phyloP scores from a whole-genome alignment of 1,139 yeast species.

The Debaryomycetaceae sp. region DNA sequence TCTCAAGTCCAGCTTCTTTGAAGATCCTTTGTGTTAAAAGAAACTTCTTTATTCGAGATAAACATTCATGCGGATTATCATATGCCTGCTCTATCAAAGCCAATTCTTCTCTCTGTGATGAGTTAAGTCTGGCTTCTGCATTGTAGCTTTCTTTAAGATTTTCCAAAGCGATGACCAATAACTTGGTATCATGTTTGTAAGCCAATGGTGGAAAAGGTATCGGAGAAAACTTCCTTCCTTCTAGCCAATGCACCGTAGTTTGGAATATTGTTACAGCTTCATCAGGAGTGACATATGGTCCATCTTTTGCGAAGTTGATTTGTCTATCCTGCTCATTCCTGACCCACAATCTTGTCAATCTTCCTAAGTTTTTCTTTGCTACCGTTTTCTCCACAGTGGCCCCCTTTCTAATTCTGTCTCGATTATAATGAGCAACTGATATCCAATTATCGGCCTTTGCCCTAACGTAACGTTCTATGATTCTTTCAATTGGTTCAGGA shows the following conservation, averaged over 20 bases:
- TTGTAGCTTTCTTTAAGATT: conserved; percentile 78
- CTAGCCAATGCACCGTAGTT: conserved; percentile 93
- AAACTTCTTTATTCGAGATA: conserved; percentile 78
- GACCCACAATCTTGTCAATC: conserved; percentile 88
- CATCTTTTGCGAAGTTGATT: conserved; percentile 72
- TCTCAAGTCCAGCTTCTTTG: conserved; percentile 81
- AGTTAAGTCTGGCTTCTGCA: conserved; percentile 81
- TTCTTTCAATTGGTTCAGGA: conserved; percentile 84
- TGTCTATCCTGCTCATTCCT: conserved; percentile 92
- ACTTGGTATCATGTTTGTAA: conserved; percentile 89
- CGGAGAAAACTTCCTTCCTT: conserved; percentile 75
- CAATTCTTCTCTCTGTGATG: conserved; percentile 86
- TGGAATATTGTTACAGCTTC: conserved; percentile 87
- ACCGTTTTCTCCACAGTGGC: conserved; percentile 92
- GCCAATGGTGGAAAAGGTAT: conserved; percentile 92
- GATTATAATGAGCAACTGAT: conserved; percentile 85
- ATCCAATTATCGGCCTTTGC: conserved; percentile 98
- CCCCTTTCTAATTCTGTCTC: conserved; percentile 85
- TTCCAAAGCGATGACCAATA: conserved; percentile 85
- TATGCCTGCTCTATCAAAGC: conserved; percentile 94
- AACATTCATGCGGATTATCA: conserved; percentile 92
- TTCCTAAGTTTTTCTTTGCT: conserved; percentile 87
- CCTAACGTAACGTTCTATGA: conserved; percentile 83
- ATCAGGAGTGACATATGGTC: conserved; percentile 82
- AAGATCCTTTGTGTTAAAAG: conserved; percentile 87